Base-by-base conservation (phyloP, 192 early-diverging fungal species). In the Coemansia sp. region DNA sequence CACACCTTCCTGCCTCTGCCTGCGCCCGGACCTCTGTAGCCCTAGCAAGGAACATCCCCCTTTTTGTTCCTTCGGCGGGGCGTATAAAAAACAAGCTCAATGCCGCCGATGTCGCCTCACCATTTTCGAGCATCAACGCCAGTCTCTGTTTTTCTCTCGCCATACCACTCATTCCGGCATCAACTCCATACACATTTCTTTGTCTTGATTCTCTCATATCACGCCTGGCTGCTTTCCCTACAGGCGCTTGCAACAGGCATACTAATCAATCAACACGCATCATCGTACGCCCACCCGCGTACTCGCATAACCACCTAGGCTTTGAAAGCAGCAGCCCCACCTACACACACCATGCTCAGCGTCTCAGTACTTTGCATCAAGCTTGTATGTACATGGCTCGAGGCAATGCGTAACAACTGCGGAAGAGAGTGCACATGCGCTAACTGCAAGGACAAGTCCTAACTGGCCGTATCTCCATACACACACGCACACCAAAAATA, bases 381-480 rank as follows among this genome's bases (percentile, higher is more conserved):
- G 63, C 65, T 74, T 23, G 43, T 40, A 23, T 48, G 50, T 40
- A 45, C 62, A 18, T 75, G 78, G 72, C 56, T 75, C 60, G 53
- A 45, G 37, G 69, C 69, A 16, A 42, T 71, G 43, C 59, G 65
- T 46, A 35, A 48, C 24, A 68, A 63, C 65, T 74, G 78, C 65
- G 65, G 68, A 45, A 62, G 78, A 51, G 73, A 81, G 60, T 81
- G 78, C 66, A 74, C 66, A 50, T 81, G 78, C 63, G 16, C 42
- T 18, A 81, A 81, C 66, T 81, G 78, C 73, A 75, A 72, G 53
- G 57, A 60, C 28, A 55, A 55, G 51, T 56, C 51, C 7, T 69
- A 40, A 59, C 34, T 34, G 28, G 21, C 31, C 10, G 13, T 50
- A 26, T 43, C 18, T 9, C 9, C 34, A 20, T 20, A 45, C 40